phyloP scores from a whole-genome alignment of 345 rosid genomes.

The Populus nigra region DNA sequence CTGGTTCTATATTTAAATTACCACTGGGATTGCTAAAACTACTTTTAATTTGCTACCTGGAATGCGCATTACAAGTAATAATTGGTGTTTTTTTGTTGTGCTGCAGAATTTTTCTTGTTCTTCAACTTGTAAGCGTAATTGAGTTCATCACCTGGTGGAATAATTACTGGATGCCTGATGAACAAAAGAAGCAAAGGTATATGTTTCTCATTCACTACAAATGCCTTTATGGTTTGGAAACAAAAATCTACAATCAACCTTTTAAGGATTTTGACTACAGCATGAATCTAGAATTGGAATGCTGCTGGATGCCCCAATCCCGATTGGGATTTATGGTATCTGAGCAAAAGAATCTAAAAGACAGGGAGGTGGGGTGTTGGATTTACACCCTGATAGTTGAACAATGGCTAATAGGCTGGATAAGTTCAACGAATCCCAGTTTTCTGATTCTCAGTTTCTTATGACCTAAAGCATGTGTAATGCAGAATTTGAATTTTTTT shows the following conservation, averaged over 20 bases:
- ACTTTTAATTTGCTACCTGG: background rate
- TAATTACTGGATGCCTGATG: conserved; percentile 68
- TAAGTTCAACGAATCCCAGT: no score
- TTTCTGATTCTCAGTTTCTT: no score
- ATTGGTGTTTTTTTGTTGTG: background rate
- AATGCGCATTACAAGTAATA: background rate
- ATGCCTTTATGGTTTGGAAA: background rate
- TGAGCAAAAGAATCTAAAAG: no score
- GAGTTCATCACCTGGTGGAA: conserved; percentile 95
- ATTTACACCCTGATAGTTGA: no score
- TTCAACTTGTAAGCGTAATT: conserved; percentile 79
- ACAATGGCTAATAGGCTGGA: no score
- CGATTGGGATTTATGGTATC: no score
- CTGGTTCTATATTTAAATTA: background rate
- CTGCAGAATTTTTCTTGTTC: conserved; percentile 67
- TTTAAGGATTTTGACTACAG: background rate
- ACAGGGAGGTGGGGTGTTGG: no score
- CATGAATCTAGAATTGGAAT: background rate
- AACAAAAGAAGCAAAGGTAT: conserved; percentile 61
- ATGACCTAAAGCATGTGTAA: no score
- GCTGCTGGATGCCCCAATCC: no score
- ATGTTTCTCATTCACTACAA: background rate
- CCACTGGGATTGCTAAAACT: background rate
- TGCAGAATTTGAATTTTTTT: no score
- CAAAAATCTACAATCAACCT: background rate